Evolutionary conservation across 1,284 basidiomycete genomes (phyloP), one percentile per base, ranked within the genome.

Genomic region (Trametes hirsuta): DNA sequence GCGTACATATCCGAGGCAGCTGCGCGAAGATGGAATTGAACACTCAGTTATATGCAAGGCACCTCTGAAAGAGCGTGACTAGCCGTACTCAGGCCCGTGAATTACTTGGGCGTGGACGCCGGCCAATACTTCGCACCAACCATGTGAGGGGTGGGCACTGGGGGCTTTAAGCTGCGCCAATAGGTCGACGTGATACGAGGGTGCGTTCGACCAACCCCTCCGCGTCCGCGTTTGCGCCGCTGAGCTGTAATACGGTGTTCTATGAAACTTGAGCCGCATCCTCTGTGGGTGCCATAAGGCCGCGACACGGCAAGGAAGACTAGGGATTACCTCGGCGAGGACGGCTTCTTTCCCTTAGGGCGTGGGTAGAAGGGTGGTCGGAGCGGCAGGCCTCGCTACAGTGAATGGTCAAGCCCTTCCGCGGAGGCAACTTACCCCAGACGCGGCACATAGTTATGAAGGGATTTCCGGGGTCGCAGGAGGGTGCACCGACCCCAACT

Each of bases 381-480:
- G 21, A 25, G 21, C 22, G 21, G 21, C 10, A 15, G 34, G n/a
- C 34, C 21, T 39, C 47, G 10, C 47, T 14, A 22, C 47, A 18
- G 6, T 4, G 8, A 21, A 9, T 36, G 15, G 34, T 3, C 21
- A 15, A n/a, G 30, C 10, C 46, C 4, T 2, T 14, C 14, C 36
- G 48, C 21, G 18, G 5, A 24, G 12, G 45, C 24, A 12, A 40
- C n/a, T 12, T 40, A 12, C 12, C 45, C 11, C 6, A 21, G 4
- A 12, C 9, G 37, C 22, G 5, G 37, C 11, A 25, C 4, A 35
- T 6, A 22, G 24, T 41, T 11, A 41, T 15, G 41, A 37, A 49
- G 42, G 42, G 58, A 55, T 60, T 48, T 42, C 53, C 58, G 58
- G 58, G 58, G 58, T 60, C 58, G 49, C 46, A 4, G 30, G 34